Evolutionary conservation across 345 rosid species (phyloP), one percentile per base, ranked within the genome.

Genomic region (Corchorus capsularis): DNA sequence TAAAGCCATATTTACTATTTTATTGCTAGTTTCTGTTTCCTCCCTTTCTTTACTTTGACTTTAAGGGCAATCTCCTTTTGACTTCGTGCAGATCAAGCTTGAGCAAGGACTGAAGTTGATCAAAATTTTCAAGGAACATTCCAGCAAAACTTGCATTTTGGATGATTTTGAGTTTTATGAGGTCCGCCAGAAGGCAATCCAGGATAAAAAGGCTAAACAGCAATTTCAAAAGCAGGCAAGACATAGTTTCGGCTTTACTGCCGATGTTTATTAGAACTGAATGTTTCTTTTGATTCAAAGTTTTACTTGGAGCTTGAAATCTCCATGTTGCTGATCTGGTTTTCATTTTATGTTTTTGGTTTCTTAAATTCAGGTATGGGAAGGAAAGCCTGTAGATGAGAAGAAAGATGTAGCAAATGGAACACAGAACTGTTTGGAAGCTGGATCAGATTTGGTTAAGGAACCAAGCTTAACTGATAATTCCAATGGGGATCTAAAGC

Each of bases 151-250:
- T 0, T 94, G 93, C 86, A 91, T 94, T 75, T 66, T 94, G 84
- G 98, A 94, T 80, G 98, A 94, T 78, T 93, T 94, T 74, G 92
- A 86, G 37, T 94, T 94, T 76, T 94, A 94, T 4, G 98, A 91
- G 86, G 77, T 74, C 50, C 87, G 98, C 2, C 89, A 94, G 81
- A 93, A 87, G 85, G 86, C 90, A 11, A 90, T 95, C 62, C 89
- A 86, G 86, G 97, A 91, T 80, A 90, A 91, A 80, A 95, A 93
- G 75, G 94, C 91, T 46, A 93, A 90, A 82, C 97, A 89, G 75
- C 91, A 81, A 69, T 84, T 79, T 66, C 97, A 93, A 77, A 85
- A 87, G 71, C 97, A 88, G 91, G 91, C 72, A 78, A 68, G 75
- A 75, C 45, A 16, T 47, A 41, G 8, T 16, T n/a, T 27, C 27